phyloP scores from a whole-genome alignment of 352 stramenopile genomes.

The Globisporangium okanoganense region DNA sequence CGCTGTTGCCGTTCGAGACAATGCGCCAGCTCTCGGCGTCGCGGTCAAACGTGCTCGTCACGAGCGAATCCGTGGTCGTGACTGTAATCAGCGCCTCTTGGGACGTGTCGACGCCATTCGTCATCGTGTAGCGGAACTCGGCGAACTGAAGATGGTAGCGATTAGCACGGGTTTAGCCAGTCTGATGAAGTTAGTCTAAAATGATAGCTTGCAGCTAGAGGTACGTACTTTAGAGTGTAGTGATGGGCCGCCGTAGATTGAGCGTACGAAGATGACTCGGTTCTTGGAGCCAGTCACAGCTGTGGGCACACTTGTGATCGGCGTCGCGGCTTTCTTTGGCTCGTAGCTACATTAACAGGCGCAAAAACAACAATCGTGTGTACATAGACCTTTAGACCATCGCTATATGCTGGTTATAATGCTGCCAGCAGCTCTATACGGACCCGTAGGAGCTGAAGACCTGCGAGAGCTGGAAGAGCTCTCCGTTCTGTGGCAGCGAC shows the following conservation, averaged over 20 bases:
- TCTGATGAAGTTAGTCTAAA: neutral
- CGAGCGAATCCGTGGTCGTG: constrained; percentile 56
- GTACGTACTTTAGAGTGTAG: constrained; percentile 51
- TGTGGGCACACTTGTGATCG: constrained; percentile 54
- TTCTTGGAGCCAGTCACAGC: constrained; percentile 84
- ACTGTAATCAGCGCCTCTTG: constrained; percentile 78
- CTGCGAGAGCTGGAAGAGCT: constrained; percentile 88
- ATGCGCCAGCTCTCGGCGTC: constrained; percentile 78
- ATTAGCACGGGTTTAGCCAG: too few species aligned
- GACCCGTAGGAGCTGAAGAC: constrained; percentile 88
- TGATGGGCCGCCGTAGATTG: constrained; percentile 52
- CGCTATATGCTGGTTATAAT: neutral
- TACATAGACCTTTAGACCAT: neutral
- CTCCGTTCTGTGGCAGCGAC: constrained; percentile 72
- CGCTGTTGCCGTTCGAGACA: constrained; percentile 50
- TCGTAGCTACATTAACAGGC: constrained; percentile 44
- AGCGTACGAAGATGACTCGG: constrained; percentile 78
- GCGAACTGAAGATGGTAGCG: constrained; percentile 43
- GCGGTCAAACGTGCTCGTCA: constrained; percentile 82
- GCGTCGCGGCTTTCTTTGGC: constrained; percentile 59
- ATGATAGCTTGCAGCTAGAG: neutral
- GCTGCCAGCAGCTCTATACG: neutral
- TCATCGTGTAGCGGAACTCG: constrained; percentile 86
- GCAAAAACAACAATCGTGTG: neutral
- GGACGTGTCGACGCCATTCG: constrained; percentile 56